These are phyloP conservation scores for Dendrocalamus sinicus DNA, from an alignment of 176 grass and related monocot genomes.

Conservation along the genomic window DNA sequence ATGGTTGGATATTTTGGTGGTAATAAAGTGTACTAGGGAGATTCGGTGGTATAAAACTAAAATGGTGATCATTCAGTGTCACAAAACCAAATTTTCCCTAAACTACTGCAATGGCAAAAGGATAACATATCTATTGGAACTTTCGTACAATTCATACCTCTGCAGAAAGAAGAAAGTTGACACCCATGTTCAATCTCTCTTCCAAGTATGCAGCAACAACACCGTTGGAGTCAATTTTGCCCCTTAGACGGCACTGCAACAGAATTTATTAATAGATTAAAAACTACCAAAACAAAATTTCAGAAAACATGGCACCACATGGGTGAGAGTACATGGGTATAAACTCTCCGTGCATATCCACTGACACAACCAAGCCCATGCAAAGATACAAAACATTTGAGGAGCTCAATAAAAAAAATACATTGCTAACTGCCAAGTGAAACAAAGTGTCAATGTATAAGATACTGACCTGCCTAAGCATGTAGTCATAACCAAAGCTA, in stretches of 20 bases:
- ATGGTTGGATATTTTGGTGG: no score
- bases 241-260: constrained; percentile 87
- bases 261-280: constrained; percentile 28
- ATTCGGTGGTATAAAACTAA: no score
- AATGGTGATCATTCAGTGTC: no score
- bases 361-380: constrained; percentile 9
- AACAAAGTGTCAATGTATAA: background rate
- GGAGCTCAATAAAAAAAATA: constrained; percentile 36
- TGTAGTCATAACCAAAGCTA: constrained; percentile 97
- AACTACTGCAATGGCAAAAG: background rate
- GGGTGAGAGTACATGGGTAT: background rate
- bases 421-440: constrained; percentile 14
- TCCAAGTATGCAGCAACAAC: constrained; percentile 85
- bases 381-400: constrained; percentile 19
- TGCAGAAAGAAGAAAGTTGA: constrained; percentile 95
- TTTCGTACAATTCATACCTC: constrained; percentile 55
- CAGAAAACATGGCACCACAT: background rate
- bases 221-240: constrained; percentile 91
- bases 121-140: background rate
- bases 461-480: constrained; percentile 85
- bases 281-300: background rate
- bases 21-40: no score
- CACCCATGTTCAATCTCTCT: constrained; percentile 97
- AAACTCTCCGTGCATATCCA: background rate
- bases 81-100: no score